phyloP scores from a whole-genome alignment of 2,329 filamentous ascomycete genomes.

The Capronia epimyces region DNA sequence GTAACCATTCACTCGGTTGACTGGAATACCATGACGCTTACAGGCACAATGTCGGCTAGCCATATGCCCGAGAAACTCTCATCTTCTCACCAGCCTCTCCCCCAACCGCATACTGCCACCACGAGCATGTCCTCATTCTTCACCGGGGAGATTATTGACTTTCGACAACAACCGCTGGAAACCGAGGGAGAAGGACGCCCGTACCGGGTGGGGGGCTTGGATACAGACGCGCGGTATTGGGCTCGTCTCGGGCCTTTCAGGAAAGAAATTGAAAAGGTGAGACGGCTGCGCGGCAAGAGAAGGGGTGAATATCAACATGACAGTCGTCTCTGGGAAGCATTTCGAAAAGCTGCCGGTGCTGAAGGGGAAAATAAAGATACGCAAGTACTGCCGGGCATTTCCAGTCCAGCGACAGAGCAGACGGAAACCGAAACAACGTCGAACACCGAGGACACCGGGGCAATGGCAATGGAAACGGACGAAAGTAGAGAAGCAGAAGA shows the following conservation, averaged over 20 bases:
- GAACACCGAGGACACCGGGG: conserved; percentile 29
- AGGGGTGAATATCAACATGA: conserved; percentile 19
- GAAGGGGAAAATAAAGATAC: conserved; percentile 29
- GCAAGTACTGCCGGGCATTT: not conserved
- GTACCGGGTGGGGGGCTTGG: conserved; percentile 38
- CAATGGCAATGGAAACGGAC: conserved; percentile 19
- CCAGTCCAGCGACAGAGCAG: not conserved
- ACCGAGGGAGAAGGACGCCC: conserved; percentile 40
- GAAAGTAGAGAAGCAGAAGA: conserved; percentile 16
- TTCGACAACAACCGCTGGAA: conserved; percentile 46
- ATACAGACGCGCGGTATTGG: conserved; percentile 47
- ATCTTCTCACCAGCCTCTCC: conserved; percentile 8
- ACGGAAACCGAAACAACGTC: conserved; percentile 39
- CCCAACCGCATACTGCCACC: conserved; percentile 28
- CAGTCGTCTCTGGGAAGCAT: conserved; percentile 22
- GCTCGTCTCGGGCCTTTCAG: conserved; percentile 46
- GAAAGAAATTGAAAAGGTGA: conserved; percentile 37
- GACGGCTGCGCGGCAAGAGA: conserved; percentile 14
- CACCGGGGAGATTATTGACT: conserved; percentile 65
- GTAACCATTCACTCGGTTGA: conserved; percentile 61
- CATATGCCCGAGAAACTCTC: conserved; percentile 50
- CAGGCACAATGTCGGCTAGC: conserved; percentile 65
- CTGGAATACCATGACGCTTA: conserved; percentile 55
- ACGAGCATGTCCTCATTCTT: conserved; percentile 59
- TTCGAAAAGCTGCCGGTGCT: conserved; percentile 16